Base-by-base conservation (phyloP, 2,329 filamentous ascomycete genomes). In the Fusarium sarcochroum region DNA sequence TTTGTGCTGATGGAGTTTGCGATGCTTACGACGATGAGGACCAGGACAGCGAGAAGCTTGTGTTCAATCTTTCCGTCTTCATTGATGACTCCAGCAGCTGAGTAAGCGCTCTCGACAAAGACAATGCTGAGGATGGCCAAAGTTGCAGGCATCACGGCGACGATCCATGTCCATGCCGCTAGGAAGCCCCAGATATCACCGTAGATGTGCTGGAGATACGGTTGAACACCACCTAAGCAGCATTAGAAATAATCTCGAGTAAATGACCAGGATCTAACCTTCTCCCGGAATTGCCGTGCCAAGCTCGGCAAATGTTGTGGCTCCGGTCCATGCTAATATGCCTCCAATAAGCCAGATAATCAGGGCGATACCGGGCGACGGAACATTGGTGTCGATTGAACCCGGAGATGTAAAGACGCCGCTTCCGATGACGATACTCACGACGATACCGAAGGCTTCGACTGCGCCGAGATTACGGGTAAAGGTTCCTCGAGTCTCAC, bases 331-430 rank as follows among this genome's bases (percentile, higher is more conserved):
- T 1, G 88, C 88, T 21, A 91, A 78, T 1, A 89, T 73, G 2
- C 89, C 88, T 18, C 87, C 88, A 13, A 90, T 78, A 1, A 89
- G 80, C 89, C 89, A 91, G 9, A 90, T 83, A 3, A 87, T 70
- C 35, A 91, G 71, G 3, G 87, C 86, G 2, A 81, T 79, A 10
- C 86, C 88, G 0, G 88, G 88, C 0, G 88, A 90, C 0, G 87
- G 87, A 4, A 90, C 87, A 67, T 90, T 89, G 17, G 84, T 84
- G 70, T 90, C 87, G 60, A 91, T 88, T 13, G 87, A 83, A 0
- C 87, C 87, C 0, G 88, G 88, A 2, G 88, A 90, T 0, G 89
- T 89, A 69, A 91, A 91, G 18, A 91, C 85, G 34, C 89, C 88
- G 52, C 86, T 88, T 9, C 89, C 89, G 47, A 90, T 89, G 54